Percentiles rank a stretch among this genome's conserved stretches.
These are phyloP conservation scores for Agrocybe praecox DNA, from an alignment of 768 basidiomycete genomes.

Conservation along the genomic window DNA sequence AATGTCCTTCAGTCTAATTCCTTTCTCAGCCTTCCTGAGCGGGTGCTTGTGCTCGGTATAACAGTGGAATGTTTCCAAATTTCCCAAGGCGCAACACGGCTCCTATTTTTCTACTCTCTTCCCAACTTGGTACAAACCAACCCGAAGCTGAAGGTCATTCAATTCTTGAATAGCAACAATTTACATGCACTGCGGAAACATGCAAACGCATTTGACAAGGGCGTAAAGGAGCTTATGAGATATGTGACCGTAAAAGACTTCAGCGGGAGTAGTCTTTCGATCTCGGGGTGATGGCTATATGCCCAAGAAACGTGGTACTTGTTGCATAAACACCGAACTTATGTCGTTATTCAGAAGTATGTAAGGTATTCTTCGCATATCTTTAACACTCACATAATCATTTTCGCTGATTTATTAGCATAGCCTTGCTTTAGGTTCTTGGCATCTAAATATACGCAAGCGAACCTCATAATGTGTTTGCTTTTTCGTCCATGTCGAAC, in stretches of 20 bases:
- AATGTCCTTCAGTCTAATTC: neutral
- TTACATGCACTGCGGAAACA: neutral
- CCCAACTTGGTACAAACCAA: neutral
- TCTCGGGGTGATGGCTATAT: neutral
- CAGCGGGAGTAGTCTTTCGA: neutral
- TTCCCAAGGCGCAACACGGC: neutral
- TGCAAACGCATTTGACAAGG: neutral
- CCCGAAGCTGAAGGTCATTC: slow-evolving; percentile 2
- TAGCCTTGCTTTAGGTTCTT: no score
- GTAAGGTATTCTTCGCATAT: neutral
- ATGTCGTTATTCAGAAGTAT: no score
- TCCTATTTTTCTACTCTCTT: neutral
- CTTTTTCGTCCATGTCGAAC: no score
- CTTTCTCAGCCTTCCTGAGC: neutral
- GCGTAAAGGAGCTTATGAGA: neutral
- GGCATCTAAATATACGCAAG: no score
- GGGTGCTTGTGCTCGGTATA: neutral
- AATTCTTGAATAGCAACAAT: neutral
- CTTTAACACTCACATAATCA: no score
- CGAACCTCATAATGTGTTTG: no score
- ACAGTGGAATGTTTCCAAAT: slow-evolving; percentile 1
- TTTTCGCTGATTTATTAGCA: no score
- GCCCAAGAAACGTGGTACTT: no score
- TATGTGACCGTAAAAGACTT: neutral
- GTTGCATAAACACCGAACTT: no score